Conservation (phyloP, 257 asterid species). For the Solanum gandarillasii region DNA sequence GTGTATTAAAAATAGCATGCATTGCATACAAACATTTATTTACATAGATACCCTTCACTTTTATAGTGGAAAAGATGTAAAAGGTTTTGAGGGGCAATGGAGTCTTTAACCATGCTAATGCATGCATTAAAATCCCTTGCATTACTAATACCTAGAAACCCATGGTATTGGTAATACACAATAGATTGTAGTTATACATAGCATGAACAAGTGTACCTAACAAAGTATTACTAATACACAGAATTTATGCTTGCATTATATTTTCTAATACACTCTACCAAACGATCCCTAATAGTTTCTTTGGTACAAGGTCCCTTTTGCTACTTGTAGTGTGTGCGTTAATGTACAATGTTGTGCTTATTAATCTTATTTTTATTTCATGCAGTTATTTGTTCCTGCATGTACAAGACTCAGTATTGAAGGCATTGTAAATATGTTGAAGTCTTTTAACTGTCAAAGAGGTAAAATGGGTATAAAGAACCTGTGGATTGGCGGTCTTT, state of each 20-base stretch:
- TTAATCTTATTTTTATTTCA: not conserved
- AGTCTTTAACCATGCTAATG: not conserved
- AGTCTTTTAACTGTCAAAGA: slow-evolving; percentile 28
- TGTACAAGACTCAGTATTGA: slow-evolving; percentile 66
- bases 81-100: not conserved
- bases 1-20: not conserved
- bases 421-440: slow-evolving; percentile 38
- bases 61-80: not conserved
- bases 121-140: not conserved
- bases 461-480: slow-evolving; percentile 39
- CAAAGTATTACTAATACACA: not conserved
- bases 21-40: not conserved
- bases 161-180: not conserved
- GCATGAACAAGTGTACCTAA: not conserved
- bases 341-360: slow-evolving; percentile 1
- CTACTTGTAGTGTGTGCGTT: not conserved
- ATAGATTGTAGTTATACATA: not conserved
- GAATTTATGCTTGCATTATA: not conserved
- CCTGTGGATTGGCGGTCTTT: slow-evolving; percentile 62
- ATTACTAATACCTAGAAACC: not conserved
- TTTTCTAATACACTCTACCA: not conserved
- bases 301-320: not conserved
- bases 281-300: not conserved
- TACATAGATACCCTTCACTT: not conserved
- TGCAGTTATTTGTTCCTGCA: slow-evolving; percentile 79